Evolutionary conservation across 768 basidiomycete species (phyloP).

Genomic region (Tulasnella calospora): DNA sequence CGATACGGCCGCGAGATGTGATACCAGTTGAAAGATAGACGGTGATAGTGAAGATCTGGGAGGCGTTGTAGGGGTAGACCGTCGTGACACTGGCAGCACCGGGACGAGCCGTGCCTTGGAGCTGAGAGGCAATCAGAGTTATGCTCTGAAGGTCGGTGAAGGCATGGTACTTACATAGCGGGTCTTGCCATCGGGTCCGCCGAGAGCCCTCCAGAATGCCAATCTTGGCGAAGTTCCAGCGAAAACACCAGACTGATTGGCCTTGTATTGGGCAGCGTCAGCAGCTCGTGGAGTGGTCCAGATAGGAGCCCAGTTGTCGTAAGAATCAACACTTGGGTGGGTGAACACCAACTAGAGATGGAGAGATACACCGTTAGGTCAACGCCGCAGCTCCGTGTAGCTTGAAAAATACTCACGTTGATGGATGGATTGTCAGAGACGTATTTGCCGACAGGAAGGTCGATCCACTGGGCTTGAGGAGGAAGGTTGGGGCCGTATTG

Average conservation of each 20-base stretch:
- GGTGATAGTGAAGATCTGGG: slow-evolving; percentile 58
- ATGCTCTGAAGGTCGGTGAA: background rate
- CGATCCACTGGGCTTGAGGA: slow-evolving; percentile 48
- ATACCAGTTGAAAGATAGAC: slow-evolving; percentile 57
- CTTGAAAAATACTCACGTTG: slow-evolving; percentile 37
- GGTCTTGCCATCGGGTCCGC: slow-evolving; percentile 44
- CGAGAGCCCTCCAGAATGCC: slow-evolving; percentile 61
- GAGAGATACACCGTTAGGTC: slow-evolving; percentile 29
- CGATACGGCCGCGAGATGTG: slow-evolving; percentile 58
- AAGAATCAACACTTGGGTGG: slow-evolving; percentile 53
- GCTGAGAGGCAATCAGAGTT: slow-evolving; percentile 34
- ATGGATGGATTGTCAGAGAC: slow-evolving; percentile 63
- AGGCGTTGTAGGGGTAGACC: slow-evolving; percentile 47
- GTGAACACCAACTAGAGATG: slow-evolving; percentile 52
- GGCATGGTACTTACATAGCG: slow-evolving; percentile 43
- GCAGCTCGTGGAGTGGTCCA: slow-evolving; percentile 53
- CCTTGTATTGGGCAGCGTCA: slow-evolving; percentile 53
- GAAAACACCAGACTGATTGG: slow-evolving; percentile 51
- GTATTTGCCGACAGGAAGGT: slow-evolving; percentile 52
- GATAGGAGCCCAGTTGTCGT: slow-evolving; percentile 60
- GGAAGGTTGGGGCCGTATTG: slow-evolving; percentile 48
- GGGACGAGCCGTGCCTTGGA: slow-evolving; percentile 61
- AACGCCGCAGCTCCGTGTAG: slow-evolving; percentile 34
- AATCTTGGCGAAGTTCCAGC: slow-evolving; percentile 49
- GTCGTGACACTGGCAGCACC: slow-evolving; percentile 53